Base-by-base conservation (phyloP, 176 grass and related monocot species). In the Eragrostis nindensis region DNA sequence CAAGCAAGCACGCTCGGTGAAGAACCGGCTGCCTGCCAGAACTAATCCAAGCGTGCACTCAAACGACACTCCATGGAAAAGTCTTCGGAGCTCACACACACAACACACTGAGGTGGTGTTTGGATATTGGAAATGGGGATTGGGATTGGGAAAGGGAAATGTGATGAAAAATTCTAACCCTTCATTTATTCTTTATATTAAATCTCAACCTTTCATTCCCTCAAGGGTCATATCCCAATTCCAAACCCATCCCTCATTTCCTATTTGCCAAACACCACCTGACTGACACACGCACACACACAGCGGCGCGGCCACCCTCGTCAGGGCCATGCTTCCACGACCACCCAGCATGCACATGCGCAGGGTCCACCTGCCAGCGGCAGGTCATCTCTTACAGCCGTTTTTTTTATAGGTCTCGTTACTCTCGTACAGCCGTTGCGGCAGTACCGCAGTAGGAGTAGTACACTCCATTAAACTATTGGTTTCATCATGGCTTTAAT, bases 41-140 rank as follows among this genome's bases (percentile, higher is more conserved):
- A 24, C n/a, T n/a, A n/a, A n/a, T n/a, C 74, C 74, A 62, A 62
- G 22, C 74, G 40, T 75, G 39, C 73, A 76, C 74, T 32, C 74
- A 76, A 61, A 3, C 38, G 6, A 42, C 73, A 59, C n/a, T 55
- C 18, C 6, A 2, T 21, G 21, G 21, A 24, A 57, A 57, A 24
- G 55, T 24, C 55, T 24, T 57, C 55, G 18, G 19, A 56, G 19
- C 8, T 22, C 19, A 56, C 22, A n/a, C 21, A 22, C 55, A 57
- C 52, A 54, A 36, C 32, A 36, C 32, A 36, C 32, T 36, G 32
- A 36, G n/a, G n/a, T n/a, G n/a, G n/a, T n/a, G n/a, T n/a, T n/a
- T n/a, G n/a, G n/a, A n/a, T n/a, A n/a, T n/a, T n/a, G n/a, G n/a
- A n/a, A n/a, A n/a, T n/a, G n/a, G n/a, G n/a, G n/a, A n/a, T n/a